Evolutionary conservation across 768 basidiomycete genomes (phyloP), one percentile per base, ranked within the genome.

Genomic region (Tephrocybe sp.): DNA sequence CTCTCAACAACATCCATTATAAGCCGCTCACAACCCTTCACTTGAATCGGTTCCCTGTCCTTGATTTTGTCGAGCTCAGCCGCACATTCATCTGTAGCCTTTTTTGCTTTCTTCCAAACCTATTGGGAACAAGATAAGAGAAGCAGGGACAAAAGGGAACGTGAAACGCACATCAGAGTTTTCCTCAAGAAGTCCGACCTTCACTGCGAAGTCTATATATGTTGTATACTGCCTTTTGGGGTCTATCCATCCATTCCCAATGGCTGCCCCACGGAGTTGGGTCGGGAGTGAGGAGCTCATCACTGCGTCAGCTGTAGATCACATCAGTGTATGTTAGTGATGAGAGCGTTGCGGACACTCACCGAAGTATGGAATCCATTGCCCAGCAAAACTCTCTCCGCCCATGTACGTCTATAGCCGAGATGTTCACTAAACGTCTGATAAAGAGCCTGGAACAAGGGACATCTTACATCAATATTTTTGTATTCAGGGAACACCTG

Each of bases 221-320:
- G 93, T 78, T 14, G 90, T 84, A 65, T 98, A 99, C 71, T 99
- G 97, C 50, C 77, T 75, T 36, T 81, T 80, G 0, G 86, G 85
- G 65, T 98, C 95, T 41, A 97, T 96, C 97, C 97, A 99, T 4
- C 96, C 96, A 67, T 99, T 99, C 18, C 97, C 97, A 38, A 99
- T 97, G 0, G 96, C 91, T 14, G 81, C 71, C 1, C 97, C 97
- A 38, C 78, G 79, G 7, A 98, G 72, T 0, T 83, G 84, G 23
- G 86, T 72, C 21, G 73, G 63, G 15, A 92, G 71, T 28, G 76
- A 65, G 5, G 84, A 82, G 55, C 76, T 66, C 25, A 97, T 73
- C 39, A 96, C 74, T 15, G 84, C 88, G 57, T 93, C 80, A 61
- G 92, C 94, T 47, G 36, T 14, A n/a, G 10, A 28, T 44, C 36